A percentile compares a stretch with the other conserved stretches of the same genome.
Evolutionary conservation across 768 basidiomycete species (phyloP).

Genomic region (Naganishia antarctica): DNA sequence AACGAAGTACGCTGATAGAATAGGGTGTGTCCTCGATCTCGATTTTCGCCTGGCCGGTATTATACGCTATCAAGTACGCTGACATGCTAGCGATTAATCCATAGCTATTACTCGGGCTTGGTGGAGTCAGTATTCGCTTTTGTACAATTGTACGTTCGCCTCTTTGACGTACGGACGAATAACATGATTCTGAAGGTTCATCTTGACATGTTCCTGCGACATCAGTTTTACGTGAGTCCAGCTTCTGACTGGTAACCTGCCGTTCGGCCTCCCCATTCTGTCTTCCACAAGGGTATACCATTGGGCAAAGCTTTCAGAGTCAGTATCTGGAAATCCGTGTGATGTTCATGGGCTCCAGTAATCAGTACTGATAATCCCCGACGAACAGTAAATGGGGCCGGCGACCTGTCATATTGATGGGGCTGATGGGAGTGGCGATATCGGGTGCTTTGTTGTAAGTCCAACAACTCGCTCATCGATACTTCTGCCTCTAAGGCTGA

Average conservation of each 20-base stretch:
- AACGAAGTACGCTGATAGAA: constrained; percentile 35
- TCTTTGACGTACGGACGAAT: not conserved
- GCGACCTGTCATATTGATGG: constrained; percentile 47
- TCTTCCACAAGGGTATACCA: constrained; percentile 48
- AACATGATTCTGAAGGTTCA: not conserved
- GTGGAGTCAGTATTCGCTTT: constrained; percentile 48
- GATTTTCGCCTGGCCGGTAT: no score
- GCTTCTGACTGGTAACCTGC: no score
- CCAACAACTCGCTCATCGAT: not conserved
- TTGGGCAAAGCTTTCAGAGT: constrained; percentile 50
- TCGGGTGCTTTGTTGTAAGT: constrained; percentile 46
- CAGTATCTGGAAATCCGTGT: no score
- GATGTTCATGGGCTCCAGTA: not conserved
- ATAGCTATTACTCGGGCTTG: constrained; percentile 48
- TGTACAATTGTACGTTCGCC: constrained; percentile 39
- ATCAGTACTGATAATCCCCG: not conserved
- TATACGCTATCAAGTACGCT: not conserved
- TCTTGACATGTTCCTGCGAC: constrained; percentile 10
- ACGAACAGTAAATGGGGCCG: constrained; percentile 42
- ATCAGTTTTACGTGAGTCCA: constrained; percentile 17
- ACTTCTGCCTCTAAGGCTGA: not conserved
- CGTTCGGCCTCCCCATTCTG: no score
- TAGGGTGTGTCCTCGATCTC: not conserved
- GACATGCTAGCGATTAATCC: constrained; percentile 31
- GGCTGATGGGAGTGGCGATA: constrained; percentile 43